Conservation (phyloP, 768 basidiomycete genomes). For the Rhizopogon vesiculosus region DNA sequence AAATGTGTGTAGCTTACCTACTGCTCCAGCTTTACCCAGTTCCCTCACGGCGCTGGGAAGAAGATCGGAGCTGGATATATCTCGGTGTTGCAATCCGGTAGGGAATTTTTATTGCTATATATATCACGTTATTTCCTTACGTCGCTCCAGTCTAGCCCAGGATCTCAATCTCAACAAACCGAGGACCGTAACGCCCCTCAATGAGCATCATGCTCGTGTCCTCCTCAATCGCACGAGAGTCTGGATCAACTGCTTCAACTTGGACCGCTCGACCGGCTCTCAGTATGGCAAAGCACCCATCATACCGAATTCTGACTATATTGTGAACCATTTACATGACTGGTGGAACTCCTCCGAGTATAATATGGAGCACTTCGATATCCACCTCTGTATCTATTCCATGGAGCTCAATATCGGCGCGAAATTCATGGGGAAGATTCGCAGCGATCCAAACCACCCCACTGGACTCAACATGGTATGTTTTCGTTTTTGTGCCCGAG, state of each 20-base stretch:
- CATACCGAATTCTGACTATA: constrained; percentile 73
- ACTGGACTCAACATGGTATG: constrained; percentile 71
- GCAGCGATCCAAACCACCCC: constrained; percentile 69
- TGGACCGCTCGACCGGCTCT: constrained; percentile 84
- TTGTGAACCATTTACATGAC: constrained; percentile 60
- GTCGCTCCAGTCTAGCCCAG: constrained; percentile 64
- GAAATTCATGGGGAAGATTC: constrained; percentile 56
- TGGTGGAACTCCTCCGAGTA: constrained; percentile 70
- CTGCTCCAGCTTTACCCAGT: constrained; percentile 73
- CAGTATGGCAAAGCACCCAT: constrained; percentile 88
- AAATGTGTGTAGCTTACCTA: constrained; percentile 82
- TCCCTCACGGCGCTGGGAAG: constrained; percentile 78
- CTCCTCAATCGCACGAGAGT: constrained; percentile 86
- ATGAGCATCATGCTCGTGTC: constrained; percentile 80
- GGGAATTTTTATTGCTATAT: constrained; percentile 2
- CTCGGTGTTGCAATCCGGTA: constrained; percentile 86
- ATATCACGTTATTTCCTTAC: constrained; percentile 1
- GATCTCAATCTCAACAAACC: constrained; percentile 87
- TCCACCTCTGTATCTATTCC: constrained; percentile 77
- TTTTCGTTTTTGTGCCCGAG: background rate
- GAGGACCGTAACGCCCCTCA: constrained; percentile 63
- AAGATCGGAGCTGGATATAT: constrained; percentile 87
- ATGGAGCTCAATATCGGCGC: constrained; percentile 64
- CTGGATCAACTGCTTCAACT: constrained; percentile 88
- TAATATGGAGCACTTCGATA: constrained; percentile 72